These are phyloP conservation scores for Salvia hispanica DNA, from an alignment of 257 asterid genomes.

Conservation along the genomic window DNA sequence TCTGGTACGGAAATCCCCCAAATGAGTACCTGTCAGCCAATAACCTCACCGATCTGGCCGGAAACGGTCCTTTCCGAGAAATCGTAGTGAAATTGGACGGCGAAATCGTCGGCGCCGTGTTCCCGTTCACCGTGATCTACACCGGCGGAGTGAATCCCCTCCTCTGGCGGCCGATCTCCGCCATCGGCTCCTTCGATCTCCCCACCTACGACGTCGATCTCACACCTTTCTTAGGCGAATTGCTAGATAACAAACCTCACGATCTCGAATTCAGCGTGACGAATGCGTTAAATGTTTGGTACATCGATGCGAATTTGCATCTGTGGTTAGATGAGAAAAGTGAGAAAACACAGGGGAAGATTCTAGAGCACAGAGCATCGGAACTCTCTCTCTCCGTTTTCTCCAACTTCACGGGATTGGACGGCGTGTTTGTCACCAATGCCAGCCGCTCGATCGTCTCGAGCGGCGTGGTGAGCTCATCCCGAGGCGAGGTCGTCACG, in stretches of 20 bases:
- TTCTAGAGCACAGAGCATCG: constrained; percentile 30
- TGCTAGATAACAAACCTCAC: constrained; percentile 66
- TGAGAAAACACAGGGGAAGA: constrained; percentile 48
- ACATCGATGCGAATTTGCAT: constrained; percentile 77
- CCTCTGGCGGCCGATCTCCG: constrained; percentile 75
- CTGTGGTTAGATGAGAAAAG: constrained; percentile 68
- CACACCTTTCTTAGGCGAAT: constrained; percentile 56
- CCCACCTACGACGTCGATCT: constrained; percentile 75
- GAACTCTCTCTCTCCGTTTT: constrained; percentile 36
- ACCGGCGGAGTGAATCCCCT: constrained; percentile 84
- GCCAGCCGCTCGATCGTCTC: constrained; percentile 51
- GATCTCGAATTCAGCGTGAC: constrained; percentile 54
- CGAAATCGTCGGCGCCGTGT: constrained; percentile 54
- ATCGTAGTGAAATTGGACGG: constrained; percentile 57
- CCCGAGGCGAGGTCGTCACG: constrained; percentile 54
- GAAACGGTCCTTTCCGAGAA: constrained; percentile 82
- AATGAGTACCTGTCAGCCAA: constrained; percentile 54
- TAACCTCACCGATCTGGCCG: constrained; percentile 44
- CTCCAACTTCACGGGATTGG: constrained; percentile 57
- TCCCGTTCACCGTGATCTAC: constrained; percentile 79
- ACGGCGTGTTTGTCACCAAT: constrained; percentile 55
- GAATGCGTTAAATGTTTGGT: constrained; percentile 78
- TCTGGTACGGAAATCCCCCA: constrained; percentile 68
- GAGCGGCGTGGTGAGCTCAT: constrained; percentile 63
- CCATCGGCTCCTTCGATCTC: constrained; percentile 74